Evolutionary conservation across 1,284 basidiomycete species (phyloP).

Genomic region (Cutaneotrichosporon sp.): DNA sequence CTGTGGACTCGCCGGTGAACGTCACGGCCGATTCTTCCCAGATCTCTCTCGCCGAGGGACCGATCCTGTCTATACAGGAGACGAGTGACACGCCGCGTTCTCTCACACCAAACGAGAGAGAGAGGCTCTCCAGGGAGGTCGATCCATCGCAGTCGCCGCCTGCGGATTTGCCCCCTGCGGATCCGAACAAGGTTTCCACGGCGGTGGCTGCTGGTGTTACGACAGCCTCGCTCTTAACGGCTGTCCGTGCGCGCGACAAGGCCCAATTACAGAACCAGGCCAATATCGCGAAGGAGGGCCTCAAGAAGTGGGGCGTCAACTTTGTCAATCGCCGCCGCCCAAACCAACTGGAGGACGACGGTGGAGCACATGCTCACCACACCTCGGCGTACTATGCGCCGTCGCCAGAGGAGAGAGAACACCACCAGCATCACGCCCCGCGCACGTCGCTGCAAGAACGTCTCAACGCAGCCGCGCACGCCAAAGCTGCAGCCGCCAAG

Average conservation of each 20-base stretch:
- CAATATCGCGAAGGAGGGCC: conserved; percentile 69
- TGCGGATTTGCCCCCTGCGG: no score
- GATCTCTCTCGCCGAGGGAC: background rate
- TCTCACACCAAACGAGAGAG: conserved; percentile 1
- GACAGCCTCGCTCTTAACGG: conserved; percentile 29
- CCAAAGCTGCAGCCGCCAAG: conserved; percentile 5
- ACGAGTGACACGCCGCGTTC: background rate
- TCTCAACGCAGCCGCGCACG: conserved; percentile 39
- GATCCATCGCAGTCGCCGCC: background rate
- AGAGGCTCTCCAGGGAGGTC: conserved; percentile 1
- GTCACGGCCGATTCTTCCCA: background rate
- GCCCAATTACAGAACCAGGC: conserved; percentile 70
- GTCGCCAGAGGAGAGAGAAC: conserved; percentile 26
- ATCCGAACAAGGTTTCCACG: background rate
- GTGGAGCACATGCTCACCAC: background rate
- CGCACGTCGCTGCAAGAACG: conserved; percentile 37
- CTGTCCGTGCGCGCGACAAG: conserved; percentile 72
- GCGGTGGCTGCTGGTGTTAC: background rate
- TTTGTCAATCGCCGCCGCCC: conserved; percentile 53
- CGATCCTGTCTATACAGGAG: background rate
- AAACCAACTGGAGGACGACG: conserved; percentile 14
- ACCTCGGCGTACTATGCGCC: conserved; percentile 35
- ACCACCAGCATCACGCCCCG: background rate
- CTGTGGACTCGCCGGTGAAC: background rate
- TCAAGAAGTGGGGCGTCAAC: conserved; percentile 84